Percentiles rank a stretch among this genome's conserved stretches.
Conservation (phyloP, 768 basidiomycete species). For the Termitomyces sp. region DNA sequence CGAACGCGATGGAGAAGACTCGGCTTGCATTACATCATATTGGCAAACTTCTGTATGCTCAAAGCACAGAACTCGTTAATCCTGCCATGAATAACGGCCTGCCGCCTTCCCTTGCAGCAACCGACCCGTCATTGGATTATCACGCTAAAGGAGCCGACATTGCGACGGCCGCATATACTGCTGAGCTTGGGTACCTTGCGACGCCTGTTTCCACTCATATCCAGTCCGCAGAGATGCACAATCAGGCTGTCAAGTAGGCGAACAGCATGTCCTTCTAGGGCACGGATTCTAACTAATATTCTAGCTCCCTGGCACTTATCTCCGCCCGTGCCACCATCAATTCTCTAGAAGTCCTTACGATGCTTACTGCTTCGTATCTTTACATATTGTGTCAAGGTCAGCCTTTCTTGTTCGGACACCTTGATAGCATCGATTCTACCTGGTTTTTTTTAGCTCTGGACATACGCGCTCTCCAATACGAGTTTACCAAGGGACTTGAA, state of each 20-base stretch:
- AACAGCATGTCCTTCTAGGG: not conserved
- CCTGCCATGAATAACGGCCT: conserved; percentile 78
- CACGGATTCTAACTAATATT: not conserved
- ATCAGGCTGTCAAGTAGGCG: conserved; percentile 76
- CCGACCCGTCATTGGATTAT: conserved; percentile 73
- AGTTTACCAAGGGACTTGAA: conserved; percentile 45
- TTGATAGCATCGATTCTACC: not conserved
- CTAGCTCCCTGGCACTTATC: conserved; percentile 58
- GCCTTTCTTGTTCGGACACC: not conserved
- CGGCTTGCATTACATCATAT: conserved; percentile 67
- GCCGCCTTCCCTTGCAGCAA: conserved; percentile 68
- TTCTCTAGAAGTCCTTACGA: conserved; percentile 62
- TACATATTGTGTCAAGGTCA: conserved; percentile 65
- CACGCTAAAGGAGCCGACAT: conserved; percentile 79
- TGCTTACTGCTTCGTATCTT: conserved; percentile 66
- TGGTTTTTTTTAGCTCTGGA: conserved; percentile 50
- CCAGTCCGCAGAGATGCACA: conserved; percentile 83
- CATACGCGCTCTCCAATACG: conserved; percentile 64
- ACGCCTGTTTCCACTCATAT: conserved; percentile 76
- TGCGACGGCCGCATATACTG: conserved; percentile 73
- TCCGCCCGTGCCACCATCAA: conserved; percentile 71
- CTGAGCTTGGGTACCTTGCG: conserved; percentile 74
- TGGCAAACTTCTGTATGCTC: conserved; percentile 66
- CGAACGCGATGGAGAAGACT: conserved; percentile 82
- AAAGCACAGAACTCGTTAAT: conserved; percentile 71